Base-by-base conservation (phyloP, 2,329 filamentous ascomycete genomes). In the Fusarium duplospermum region DNA sequence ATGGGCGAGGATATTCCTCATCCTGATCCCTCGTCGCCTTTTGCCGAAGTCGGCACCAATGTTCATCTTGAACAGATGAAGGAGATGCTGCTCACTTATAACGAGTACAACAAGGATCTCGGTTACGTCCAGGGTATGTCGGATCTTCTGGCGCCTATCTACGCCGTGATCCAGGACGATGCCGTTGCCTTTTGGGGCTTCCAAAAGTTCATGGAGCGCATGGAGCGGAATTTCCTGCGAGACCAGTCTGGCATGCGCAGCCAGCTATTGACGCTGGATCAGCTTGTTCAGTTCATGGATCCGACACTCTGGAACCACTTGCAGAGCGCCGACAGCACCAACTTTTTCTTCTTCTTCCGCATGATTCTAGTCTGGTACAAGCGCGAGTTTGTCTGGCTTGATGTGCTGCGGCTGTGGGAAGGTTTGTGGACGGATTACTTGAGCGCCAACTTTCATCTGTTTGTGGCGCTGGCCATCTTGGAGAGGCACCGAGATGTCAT, bases 301-400 rank as follows among this genome's bases (percentile, higher is more conserved):
- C 96, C 97, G 0, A 93, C 95, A 80, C 90, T 99, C 9, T 98
- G 98, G 83, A 88, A 93, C 2, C 96, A 99, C 78, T 89, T 99
- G 0, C 91, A 97, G 82, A 92, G 90, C 18, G 94, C 95, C 22
- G 97, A 99, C 79, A 97, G 93, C 79, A 99, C 96, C 27, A 99
- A 99, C 82, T 99, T 99, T 84, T 99, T 99, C 84, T 99, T 99
- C 87, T 98, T 99, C 87, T 99, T 98, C 90, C 93, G 96, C 69
- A 98, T 98, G 96, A 88, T 99, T 36, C 88, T 99, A 1, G 96
- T 99, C 11, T 99, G 96, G 96, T 99, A 96, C 83, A 99, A 99
- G 86, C 93, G 96, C 57, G 96, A 99, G 83, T 99, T 99, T 78
- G 89, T 91, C 75, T 99, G 96, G 94, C 82, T 89, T 57, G 95